Evolutionary conservation across 805 yeast genomes (phyloP).

Genomic region (Blastobotrys robertii): DNA sequence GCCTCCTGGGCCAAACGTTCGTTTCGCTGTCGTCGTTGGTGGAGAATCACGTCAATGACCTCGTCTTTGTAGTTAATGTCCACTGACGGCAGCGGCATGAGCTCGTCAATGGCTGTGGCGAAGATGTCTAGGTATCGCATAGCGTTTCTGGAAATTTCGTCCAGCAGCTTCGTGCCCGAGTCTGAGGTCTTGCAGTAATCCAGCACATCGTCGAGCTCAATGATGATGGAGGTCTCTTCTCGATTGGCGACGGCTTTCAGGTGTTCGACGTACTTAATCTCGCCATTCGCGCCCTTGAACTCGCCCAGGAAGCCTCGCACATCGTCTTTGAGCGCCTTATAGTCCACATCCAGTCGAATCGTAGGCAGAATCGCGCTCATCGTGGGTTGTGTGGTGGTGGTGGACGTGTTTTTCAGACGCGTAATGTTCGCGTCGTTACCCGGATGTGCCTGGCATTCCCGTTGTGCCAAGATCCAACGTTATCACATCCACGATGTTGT

Average conservation of each 20-base stretch:
- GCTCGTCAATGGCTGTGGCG: constrained; percentile 60
- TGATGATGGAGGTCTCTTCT: constrained; percentile 52
- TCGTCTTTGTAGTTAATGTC: constrained; percentile 76
- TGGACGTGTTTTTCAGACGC: background rate
- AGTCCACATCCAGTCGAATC: constrained; percentile 63
- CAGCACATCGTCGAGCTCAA: constrained; percentile 80
- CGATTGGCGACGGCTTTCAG: constrained; percentile 81
- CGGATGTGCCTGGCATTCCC: background rate
- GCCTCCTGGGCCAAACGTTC: constrained; percentile 52
- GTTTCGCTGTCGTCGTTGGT: constrained; percentile 81
- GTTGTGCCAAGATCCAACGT: background rate
- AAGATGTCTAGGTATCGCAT: constrained; percentile 72
- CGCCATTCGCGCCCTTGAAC: constrained; percentile 39
- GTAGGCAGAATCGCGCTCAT: constrained; percentile 42
- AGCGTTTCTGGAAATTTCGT: constrained; percentile 61
- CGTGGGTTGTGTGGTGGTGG: background rate
- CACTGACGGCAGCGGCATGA: constrained; percentile 80
- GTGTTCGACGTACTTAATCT: constrained; percentile 55
- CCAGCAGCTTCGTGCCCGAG: constrained; percentile 35
- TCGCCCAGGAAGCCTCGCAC: constrained; percentile 59
- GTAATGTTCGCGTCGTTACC: background rate
- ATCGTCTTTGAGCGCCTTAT: constrained; percentile 48
- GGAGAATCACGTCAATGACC: constrained; percentile 84
- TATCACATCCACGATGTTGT: background rate
- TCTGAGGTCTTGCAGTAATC: constrained; percentile 46